Conservation (phyloP, 106 monocot species). For the Xerophyta viscosa region DNA sequence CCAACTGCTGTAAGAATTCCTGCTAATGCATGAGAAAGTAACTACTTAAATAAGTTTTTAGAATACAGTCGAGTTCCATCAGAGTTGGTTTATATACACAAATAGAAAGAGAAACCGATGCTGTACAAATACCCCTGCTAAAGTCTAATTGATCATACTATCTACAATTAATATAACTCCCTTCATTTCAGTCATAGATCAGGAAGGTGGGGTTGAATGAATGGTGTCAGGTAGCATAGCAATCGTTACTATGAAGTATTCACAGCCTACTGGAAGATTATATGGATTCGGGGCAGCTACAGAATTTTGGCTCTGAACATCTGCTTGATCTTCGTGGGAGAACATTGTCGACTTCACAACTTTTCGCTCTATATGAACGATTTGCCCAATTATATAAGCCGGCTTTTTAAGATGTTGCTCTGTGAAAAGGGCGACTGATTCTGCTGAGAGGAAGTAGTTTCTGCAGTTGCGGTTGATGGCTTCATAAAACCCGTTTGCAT, state of each 20-base stretch:
- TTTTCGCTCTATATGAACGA: slow-evolving; percentile 79
- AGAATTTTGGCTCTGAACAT: slow-evolving; percentile 1
- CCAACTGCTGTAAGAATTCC: too few relatives aligned
- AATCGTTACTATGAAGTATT: slow-evolving; percentile 91
- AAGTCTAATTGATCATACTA: slow-evolving; percentile 19
- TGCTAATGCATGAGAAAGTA: too few relatives aligned
- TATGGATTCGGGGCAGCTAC: slow-evolving; percentile 47
- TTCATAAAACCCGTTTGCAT: slow-evolving; percentile 61
- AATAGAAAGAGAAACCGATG: background rate
- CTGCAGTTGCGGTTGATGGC: slow-evolving; percentile 60
- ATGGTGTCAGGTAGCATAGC: slow-evolving; percentile 87
- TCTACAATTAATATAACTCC: slow-evolving; percentile 42
- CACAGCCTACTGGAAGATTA: slow-evolving; percentile 59
- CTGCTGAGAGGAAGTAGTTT: slow-evolving; percentile 88
- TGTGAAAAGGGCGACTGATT: slow-evolving; percentile 85
- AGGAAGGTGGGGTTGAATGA: slow-evolving; percentile 69
- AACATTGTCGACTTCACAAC: slow-evolving; percentile 19
- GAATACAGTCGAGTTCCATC: too few relatives aligned
- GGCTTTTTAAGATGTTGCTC: slow-evolving; percentile 48
- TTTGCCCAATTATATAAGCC: slow-evolving; percentile 76
- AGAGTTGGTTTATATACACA: too few relatives aligned
- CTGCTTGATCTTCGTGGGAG: slow-evolving; percentile 11
- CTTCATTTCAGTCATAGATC: slow-evolving; percentile 80
- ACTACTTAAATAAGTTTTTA: too few relatives aligned
- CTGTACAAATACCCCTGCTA: slow-evolving; percentile 14